Evolutionary conservation across 805 yeast genomes (phyloP), one percentile per base, ranked within the genome.

Genomic region (Ogataea salicorniae): DNA sequence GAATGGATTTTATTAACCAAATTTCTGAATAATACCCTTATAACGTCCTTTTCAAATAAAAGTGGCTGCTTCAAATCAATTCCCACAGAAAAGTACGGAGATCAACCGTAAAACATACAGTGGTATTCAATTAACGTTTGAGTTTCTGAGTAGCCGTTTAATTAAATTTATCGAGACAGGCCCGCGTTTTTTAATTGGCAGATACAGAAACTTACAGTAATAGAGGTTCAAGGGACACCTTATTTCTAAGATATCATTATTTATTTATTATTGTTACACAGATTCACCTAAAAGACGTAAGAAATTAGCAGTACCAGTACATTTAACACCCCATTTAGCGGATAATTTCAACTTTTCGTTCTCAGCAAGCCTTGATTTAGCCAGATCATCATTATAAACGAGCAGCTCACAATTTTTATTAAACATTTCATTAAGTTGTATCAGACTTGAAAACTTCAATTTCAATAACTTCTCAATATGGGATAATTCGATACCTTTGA

Each of bases 401-500:
- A 88, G 67, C 6, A 84, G 56, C 48, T 84, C 85, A 26, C 83
- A 66, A 6, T 68, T 66, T 9, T 71, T 63, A 9, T 74, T 76
- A 48, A 87, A 71, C 4, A 75, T 68, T 2, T 75, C 77, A 43
- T 75, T 69, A 50, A 75, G 74, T 35, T 71, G 71, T 42, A 81
- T 76, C 37, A 82, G 42, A 1, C 9, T 6, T 0, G 38, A 76
- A 16, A 85, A 58, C 37, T 76, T 62, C 18, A 68, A 57, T n/a
- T 85, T 71, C 39, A 94, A 71, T 52, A 85, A 79, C 20, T 77
- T 81, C 18, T 58, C 65, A 9, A 64, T 20, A 40, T 65, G 68
- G 2, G 64, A 50, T 39, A 63, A 42, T 23, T 65, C 67, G 3
- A 65, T 57, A 6, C 66, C 68, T 39, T 54, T 52, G 39, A 64